These are phyloP conservation scores for Camptophora hylomeconis DNA, from an alignment of 2,329 filamentous ascomycete species.

Conservation along the genomic window DNA sequence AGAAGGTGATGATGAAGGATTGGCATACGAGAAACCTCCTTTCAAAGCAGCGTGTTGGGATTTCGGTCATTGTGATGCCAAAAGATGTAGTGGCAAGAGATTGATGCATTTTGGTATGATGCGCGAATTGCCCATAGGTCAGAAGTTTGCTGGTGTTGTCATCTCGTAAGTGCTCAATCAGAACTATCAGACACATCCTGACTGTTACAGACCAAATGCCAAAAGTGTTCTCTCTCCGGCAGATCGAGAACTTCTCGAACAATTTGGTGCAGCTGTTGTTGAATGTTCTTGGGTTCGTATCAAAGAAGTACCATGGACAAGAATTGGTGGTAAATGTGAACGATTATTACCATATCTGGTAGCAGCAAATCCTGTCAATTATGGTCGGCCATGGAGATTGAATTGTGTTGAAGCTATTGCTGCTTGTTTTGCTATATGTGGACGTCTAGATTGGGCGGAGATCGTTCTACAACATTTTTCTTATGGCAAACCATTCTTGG, in stretches of 20 bases:
- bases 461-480: slow-evolving; percentile 71
- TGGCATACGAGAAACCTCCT: slow-evolving; percentile 25
- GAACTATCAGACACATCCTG: background rate
- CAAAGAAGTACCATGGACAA: slow-evolving; percentile 76
- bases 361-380: slow-evolving; percentile 93
- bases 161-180: slow-evolving; percentile 47
- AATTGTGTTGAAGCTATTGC: slow-evolving; percentile 95
- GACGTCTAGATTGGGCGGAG: slow-evolving; percentile 80
- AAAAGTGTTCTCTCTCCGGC: slow-evolving; percentile 74
- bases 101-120: slow-evolving; percentile 87
- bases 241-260: slow-evolving; percentile 68
- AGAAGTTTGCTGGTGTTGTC: slow-evolving; percentile 83
- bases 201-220: slow-evolving; percentile 58
- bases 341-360: slow-evolving; percentile 85
- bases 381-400: slow-evolving; percentile 84
- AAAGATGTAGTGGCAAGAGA: slow-evolving; percentile 89
- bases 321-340: slow-evolving; percentile 89
- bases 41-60: slow-evolving; percentile 99
- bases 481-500: slow-evolving; percentile 76
- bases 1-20: slow-evolving; percentile 28
- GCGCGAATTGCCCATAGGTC: slow-evolving; percentile 81
- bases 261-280: slow-evolving; percentile 86
- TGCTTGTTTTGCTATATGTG: slow-evolving; percentile 85
- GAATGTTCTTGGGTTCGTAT: slow-evolving; percentile 96
- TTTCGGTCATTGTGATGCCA: slow-evolving; percentile 91